These are phyloP conservation scores for Apiospora sp. DNA, from an alignment of 2,329 filamentous ascomycete genomes.

Conservation along the genomic window DNA sequence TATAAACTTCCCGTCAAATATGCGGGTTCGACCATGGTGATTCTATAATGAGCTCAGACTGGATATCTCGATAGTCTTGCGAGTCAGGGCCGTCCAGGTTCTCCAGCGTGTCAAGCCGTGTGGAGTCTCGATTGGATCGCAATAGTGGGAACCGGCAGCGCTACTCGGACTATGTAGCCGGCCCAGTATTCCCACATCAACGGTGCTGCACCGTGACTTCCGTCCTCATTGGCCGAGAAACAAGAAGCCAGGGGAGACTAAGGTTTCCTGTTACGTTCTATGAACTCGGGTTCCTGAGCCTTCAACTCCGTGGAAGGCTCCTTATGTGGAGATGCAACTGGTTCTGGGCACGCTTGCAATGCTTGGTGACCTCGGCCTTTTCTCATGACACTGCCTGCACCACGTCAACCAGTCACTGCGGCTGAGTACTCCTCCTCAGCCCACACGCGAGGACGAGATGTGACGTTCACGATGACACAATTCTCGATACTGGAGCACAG, in stretches of 20 bases:
- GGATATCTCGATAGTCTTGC: not conserved
- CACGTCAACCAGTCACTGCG: not conserved
- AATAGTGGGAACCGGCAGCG: not conserved
- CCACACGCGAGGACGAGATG: not conserved
- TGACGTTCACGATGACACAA: constrained; percentile 19
- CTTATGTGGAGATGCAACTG: not conserved
- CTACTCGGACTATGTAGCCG: not conserved
- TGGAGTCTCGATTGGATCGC: not conserved
- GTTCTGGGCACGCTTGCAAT: not conserved
- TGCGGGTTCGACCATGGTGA: not conserved
- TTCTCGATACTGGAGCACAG: not conserved
- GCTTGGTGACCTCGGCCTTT: constrained; percentile 5
- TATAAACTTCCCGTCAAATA: not conserved
- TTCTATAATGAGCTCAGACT: constrained; percentile 18
- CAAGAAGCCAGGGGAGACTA: not conserved
- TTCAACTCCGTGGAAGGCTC: not conserved
- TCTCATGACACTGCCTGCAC: not conserved
- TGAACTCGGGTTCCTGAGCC: constrained; percentile 4
- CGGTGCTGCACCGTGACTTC: not conserved
- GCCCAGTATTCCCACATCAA: constrained; percentile 12
- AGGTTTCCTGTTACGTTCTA: constrained; percentile 10
- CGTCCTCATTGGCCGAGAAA: not conserved
- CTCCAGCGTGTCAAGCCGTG: not conserved
- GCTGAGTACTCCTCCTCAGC: not conserved
- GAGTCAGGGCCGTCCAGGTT: not conserved